These are phyloP conservation scores for Cicer judaicum DNA, from an alignment of 306 rosid genomes.

Conservation along the genomic window DNA sequence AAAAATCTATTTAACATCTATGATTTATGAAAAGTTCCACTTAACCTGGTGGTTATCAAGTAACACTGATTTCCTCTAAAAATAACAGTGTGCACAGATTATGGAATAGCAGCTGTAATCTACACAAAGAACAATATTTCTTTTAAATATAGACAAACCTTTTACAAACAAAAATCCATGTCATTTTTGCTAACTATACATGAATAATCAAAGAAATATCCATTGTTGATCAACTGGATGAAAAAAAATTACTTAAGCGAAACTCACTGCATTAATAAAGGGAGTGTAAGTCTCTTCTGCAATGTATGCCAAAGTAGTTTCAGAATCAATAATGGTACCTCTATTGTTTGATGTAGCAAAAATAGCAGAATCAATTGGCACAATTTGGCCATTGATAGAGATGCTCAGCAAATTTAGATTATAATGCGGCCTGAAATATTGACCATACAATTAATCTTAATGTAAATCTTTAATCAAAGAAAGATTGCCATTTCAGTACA, in stretches of 20 bases:
- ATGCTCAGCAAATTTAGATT: conserved; percentile 85
- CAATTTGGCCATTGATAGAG: conserved; percentile 68
- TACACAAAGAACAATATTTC: conserved; percentile 43
- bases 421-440: conserved; percentile 85
- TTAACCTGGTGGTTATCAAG: conserved; percentile 71
- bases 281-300: conserved; percentile 72
- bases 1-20: conserved; percentile 16
- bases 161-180: conserved; percentile 11
- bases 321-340: conserved; percentile 92
- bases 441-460: conserved; percentile 27
- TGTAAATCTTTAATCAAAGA: background rate
- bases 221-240: conserved; percentile 15
- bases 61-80: conserved; percentile 74
- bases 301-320: conserved; percentile 94
- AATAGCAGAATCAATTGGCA: conserved; percentile 62
- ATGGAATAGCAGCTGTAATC: conserved; percentile 62
- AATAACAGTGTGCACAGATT: conserved; percentile 57
- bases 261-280: conserved; percentile 77
- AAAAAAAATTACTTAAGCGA: conserved; percentile 35
- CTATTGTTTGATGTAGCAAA: conserved; percentile 70
- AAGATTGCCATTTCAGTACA: conserved; percentile 30
- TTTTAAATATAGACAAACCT: conserved; percentile 20
- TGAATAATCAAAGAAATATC: conserved; percentile 34
- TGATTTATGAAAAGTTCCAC: conserved; percentile 40
- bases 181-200: conserved; percentile 7